Base-by-base conservation (phyloP, 2,329 filamentous ascomycete species). In the Seiridium cupressi region DNA sequence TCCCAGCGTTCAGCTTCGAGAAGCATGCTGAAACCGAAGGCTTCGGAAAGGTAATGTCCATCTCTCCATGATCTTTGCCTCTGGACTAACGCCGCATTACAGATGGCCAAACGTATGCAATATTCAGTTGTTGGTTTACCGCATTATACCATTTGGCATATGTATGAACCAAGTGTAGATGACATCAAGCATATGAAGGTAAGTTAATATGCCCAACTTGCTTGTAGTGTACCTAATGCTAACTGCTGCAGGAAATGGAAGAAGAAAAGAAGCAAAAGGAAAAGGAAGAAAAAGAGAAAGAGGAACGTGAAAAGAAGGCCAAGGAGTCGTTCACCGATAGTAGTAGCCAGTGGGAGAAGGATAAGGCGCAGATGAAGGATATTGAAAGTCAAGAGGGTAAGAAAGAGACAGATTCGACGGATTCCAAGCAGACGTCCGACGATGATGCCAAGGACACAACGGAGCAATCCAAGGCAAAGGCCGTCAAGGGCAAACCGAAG, bases 81-180 rank as follows among this genome's bases (percentile, higher is more conserved):
- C 3, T 10, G 4, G 1, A 40, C 60, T 69, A 51, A 68, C 60
- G 67, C 11, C 32, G 18, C 48, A 26, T 5, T 44, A 48, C 63
- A 97, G 93, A 99, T 99, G 95, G 92, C 95, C 13, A 95, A 92
- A 75, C 89, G 92, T 62, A 98, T 99, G 95, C 84, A 90, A 61
- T 98, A 92, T 72, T 97, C 93, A 0, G 95, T 99, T 18, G 90
- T 99, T 61, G 95, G 95, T 38, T 83, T 99, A 51, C 95, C 95
- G 5, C 95, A 99, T 73, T 99, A 99, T 76, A 97, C 93, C 1
- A 97, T 99, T 65, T 99, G 95, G 95, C 95, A 99, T 88, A 82
- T 99, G 70, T 99, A 99, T 79, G 95, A 99, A 76, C 95, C 95
- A n/a, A 97, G 92, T 69, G 91, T 97, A 13, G 95, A 99, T 70